Percentiles rank a stretch among this genome's conserved stretches.
phyloP scores from a whole-genome alignment of 1,284 basidiomycete genomes.

The Stereum hirsutum region DNA sequence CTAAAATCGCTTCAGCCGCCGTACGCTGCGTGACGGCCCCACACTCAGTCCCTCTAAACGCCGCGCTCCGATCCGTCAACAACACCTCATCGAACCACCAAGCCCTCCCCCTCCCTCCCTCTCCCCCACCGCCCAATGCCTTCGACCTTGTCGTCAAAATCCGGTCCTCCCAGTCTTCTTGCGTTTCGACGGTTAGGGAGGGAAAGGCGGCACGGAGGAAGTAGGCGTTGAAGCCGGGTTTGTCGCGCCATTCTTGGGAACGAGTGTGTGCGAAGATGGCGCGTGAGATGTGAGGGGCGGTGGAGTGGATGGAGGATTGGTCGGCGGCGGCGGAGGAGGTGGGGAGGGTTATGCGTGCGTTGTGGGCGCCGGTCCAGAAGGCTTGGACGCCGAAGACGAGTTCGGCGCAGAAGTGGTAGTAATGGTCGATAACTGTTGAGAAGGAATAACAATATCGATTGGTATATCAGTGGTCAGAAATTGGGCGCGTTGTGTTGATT shows the following conservation, averaged over 20 bases:
- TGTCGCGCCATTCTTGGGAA: slow-evolving; percentile 60
- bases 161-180: slow-evolving; percentile 64
- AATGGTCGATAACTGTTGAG: slow-evolving; percentile 56
- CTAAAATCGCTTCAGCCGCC: slow-evolving; percentile 43
- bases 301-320: slow-evolving; percentile 8
- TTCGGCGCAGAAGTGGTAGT: slow-evolving; percentile 79
- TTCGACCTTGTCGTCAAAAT: slow-evolving; percentile 22
- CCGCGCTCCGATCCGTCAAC: slow-evolving; percentile 65
- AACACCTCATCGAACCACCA: slow-evolving; percentile 55
- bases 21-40: slow-evolving; percentile 58
- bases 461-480: too few relatives aligned
- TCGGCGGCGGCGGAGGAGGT: not conserved
- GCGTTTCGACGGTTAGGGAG: slow-evolving; percentile 56
- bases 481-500: not conserved
- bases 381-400: slow-evolving; percentile 67
- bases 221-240: slow-evolving; percentile 64
- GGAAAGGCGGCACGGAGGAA: slow-evolving; percentile 73
- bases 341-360: slow-evolving; percentile 13
- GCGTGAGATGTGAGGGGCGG: slow-evolving; percentile 46
- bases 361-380: slow-evolving; percentile 53
- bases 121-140: slow-evolving; percentile 19
- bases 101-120: slow-evolving; percentile 21
- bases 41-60: slow-evolving; percentile 57
- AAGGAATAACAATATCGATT: slow-evolving; percentile 3
- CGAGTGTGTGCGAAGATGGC: slow-evolving; percentile 58